Evolutionary conservation across 208 protist species (phyloP).

Genomic region (Trypanosoma avium): DNA sequence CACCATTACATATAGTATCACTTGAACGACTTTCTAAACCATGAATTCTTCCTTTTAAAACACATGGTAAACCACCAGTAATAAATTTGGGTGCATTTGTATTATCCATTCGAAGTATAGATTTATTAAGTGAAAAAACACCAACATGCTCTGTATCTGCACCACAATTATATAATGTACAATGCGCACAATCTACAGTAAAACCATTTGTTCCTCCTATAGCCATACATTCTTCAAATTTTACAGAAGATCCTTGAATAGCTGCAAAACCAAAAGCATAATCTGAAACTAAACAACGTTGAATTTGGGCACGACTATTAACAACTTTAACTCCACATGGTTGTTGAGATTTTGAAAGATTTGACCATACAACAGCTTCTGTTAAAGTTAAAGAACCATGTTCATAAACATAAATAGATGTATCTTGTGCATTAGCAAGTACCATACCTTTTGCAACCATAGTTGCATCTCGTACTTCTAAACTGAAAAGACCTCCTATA

Average conservation of each 20-base stretch:
- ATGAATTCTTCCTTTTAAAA: constrained; percentile 48
- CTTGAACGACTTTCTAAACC: constrained; percentile 61
- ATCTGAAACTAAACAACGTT: constrained; percentile 46
- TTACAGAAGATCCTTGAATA: constrained; percentile 36
- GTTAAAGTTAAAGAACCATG: constrained; percentile 42
- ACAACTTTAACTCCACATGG: constrained; percentile 64
- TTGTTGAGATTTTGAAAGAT: constrained; percentile 16
- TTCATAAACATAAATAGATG: constrained; percentile 68
- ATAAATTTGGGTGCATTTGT: constrained; percentile 32
- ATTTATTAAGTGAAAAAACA: constrained; percentile 57
- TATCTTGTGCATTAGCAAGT: constrained; percentile 45
- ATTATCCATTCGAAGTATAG: constrained; percentile 47
- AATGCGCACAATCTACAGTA: constrained; percentile 50
- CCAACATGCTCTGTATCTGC: constrained; percentile 61
- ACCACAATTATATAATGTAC: constrained; percentile 46
- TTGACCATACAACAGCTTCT: constrained; percentile 50
- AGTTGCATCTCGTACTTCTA: constrained; percentile 58
- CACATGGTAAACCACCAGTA: constrained; percentile 41
- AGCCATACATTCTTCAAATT: constrained; percentile 49
- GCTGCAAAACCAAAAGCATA: constrained; percentile 65
- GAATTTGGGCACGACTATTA: constrained; percentile 30
- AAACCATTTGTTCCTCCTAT: constrained; percentile 69
- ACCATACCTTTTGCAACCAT: constrained; percentile 47
- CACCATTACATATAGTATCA: constrained; percentile 38
- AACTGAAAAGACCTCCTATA: constrained; percentile 54